Evolutionary conservation across 345 rosid species (phyloP), one percentile per base, ranked within the genome.

Genomic region (Linum usitatissimum): DNA sequence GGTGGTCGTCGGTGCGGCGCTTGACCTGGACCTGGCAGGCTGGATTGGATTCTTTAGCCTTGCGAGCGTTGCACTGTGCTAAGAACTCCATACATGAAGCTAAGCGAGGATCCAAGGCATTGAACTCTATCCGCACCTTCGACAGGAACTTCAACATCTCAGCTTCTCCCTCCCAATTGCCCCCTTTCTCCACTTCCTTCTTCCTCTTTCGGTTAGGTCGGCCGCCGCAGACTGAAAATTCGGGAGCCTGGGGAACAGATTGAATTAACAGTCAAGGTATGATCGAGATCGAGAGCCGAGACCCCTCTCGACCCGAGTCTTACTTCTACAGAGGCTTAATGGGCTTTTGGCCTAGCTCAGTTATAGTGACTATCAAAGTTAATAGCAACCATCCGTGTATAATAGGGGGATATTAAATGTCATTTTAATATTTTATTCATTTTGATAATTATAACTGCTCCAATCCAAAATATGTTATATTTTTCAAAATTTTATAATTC

Each of bases 41-140:
- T 0, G 98, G 90, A 65, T 90, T 93, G 4, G 97, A 93, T 34
- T 93, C 91, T 72, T 87, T 86, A 62, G 96, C 97, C 66, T 87
- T 86, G 42, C 82, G 80, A 9, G 95, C 86, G 67, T 85, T 90
- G 83, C 99, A 93, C 66, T 90, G 99, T 19, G 97, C 94, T 55
- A 90, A 65, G 86, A 87, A 87, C 70, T 93, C 97, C 77, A 87
- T 85, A 68, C 94, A 85, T 7, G 97, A 85, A 5, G 91, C 91
- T 34, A 64, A 53, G 42, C 91, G 81, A 3, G 99, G 90, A 71
- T 87, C 91, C 61, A 85, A 68, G 30, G 94, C 90, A 69, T 89
- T 87, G 86, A 73, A 92, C 63, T 87, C 98, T 38, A 89, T 78
- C 76, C 66, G 61, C n/a, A 84, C 91, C 70, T 85, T 92, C 14